phyloP scores from a whole-genome alignment of 148 eudicot genomes.

The Nepenthes gracilis region DNA sequence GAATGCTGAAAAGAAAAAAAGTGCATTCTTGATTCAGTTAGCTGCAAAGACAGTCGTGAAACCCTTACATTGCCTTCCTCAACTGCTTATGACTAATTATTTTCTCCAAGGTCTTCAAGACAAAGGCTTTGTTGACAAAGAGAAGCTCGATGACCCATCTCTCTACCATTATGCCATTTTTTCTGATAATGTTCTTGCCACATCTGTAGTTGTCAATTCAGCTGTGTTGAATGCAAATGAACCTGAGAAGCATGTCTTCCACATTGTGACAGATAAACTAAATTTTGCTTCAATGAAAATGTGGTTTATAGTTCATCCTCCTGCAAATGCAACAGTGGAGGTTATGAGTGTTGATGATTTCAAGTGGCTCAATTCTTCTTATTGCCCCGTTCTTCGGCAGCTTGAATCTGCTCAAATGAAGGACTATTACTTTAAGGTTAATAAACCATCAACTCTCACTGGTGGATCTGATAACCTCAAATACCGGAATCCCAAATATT shows the following conservation, averaged over 20 bases:
- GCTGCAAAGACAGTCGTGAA: slow-evolving; percentile 89
- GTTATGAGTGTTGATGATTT: slow-evolving; percentile 76
- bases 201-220: slow-evolving; percentile 83
- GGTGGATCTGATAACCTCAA: slow-evolving; percentile 66
- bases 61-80: slow-evolving; percentile 76
- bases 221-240: slow-evolving; percentile 63
- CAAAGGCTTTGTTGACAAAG: slow-evolving; percentile 30
- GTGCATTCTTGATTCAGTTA: slow-evolving; percentile 74
- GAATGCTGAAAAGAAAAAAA: slow-evolving; percentile 52
- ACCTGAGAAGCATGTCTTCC: slow-evolving; percentile 77
- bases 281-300: slow-evolving; percentile 78
- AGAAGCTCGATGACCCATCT: slow-evolving; percentile 65
- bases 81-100: slow-evolving; percentile 65
- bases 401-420: slow-evolving; percentile 72
- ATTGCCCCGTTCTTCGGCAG: slow-evolving; percentile 70
- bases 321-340: slow-evolving; percentile 61
- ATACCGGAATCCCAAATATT: slow-evolving; percentile 75
- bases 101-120: slow-evolving; percentile 36
- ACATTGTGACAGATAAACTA: slow-evolving; percentile 74
- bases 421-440: slow-evolving; percentile 70
- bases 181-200: slow-evolving; percentile 88
- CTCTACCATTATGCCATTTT: slow-evolving; percentile 83
- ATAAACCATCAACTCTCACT: slow-evolving; percentile 40
- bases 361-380: slow-evolving; percentile 75
- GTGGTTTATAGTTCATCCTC: slow-evolving; percentile 78